Conservation (phyloP, 75 land plant genomes). For the Pinus tabuliformis region DNA sequence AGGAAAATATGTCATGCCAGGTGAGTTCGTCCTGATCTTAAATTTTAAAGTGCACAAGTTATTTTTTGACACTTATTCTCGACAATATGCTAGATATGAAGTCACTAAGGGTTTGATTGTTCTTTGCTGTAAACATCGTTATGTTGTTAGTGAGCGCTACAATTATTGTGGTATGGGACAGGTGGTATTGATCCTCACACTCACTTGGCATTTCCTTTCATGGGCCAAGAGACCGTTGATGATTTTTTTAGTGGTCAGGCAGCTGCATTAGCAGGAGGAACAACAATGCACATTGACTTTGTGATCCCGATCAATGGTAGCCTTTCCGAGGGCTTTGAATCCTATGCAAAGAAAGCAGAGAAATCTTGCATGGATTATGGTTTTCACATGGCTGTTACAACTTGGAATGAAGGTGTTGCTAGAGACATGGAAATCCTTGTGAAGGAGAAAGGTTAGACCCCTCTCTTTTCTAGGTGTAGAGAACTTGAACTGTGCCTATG, state of each 20-base stretch:
- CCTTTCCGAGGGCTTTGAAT: slow-evolving; percentile 66
- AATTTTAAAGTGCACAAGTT: background rate
- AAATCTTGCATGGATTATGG: slow-evolving; percentile 97
- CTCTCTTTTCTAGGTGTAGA: background rate
- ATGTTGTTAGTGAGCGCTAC: background rate
- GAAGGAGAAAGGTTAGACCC: slow-evolving; percentile 69
- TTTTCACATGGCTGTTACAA: slow-evolving; percentile 96
- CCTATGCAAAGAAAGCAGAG: slow-evolving; percentile 69
- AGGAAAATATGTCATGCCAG: slow-evolving; percentile 99
- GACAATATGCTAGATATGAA: background rate
- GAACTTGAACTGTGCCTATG: background rate
- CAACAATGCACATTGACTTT: slow-evolving; percentile 98
- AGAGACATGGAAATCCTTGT: slow-evolving; percentile 93
- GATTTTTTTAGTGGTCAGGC: slow-evolving; percentile 94
- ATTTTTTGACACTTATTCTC: background rate
- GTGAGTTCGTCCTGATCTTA: slow-evolving; percentile 16
- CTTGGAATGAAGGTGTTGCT: slow-evolving; percentile 88
- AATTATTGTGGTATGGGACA: slow-evolving; percentile 13
- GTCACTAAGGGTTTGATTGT: background rate
- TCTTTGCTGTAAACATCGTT: background rate
- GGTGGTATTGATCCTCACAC: slow-evolving; percentile 99
- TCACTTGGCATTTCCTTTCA: slow-evolving; percentile 87
- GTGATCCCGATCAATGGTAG: slow-evolving; percentile 82
- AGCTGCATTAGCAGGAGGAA: slow-evolving; percentile 97
- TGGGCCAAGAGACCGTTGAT: slow-evolving; percentile 81